Percentiles rank a stretch among this genome's conserved stretches.
Evolutionary conservation across 768 basidiomycete genomes (phyloP).

Genomic region (Kwoniella sp.): DNA sequence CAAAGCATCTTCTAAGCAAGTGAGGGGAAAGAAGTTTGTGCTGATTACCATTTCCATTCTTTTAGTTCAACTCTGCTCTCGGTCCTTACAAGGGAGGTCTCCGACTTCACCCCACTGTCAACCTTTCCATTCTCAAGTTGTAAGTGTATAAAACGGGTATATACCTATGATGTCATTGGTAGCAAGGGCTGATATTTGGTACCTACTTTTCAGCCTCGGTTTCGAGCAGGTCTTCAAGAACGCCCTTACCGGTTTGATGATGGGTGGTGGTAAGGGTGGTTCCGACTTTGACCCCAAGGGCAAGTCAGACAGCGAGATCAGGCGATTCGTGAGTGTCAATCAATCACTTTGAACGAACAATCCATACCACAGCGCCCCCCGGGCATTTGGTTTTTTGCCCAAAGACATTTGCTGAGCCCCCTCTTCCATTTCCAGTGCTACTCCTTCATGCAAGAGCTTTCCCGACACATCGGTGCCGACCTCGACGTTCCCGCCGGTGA

Average conservation of each 20-base stretch:
- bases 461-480: conserved; percentile 70
- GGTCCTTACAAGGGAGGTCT: conserved; percentile 80
- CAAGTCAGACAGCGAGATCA: conserved; percentile 72
- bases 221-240: conserved; percentile 83
- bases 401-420: background rate
- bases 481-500: conserved; percentile 70
- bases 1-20: too few relatives aligned
- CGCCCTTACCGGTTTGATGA: conserved; percentile 72
- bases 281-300: conserved; percentile 81
- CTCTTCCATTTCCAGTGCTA: conserved; percentile 36
- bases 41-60: background rate
- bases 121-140: conserved; percentile 79
- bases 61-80: conserved; percentile 72
- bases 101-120: conserved; percentile 75
- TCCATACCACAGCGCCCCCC: too few relatives aligned
- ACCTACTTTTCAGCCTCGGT: too few relatives aligned
- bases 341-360: too few relatives aligned
- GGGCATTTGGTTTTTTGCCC: too few relatives aligned
- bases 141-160: conserved; percentile 40
- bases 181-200: background rate
- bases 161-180: background rate
- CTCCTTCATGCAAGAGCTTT: conserved; percentile 75
- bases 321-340: conserved; percentile 62
- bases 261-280: conserved; percentile 80
- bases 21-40: background rate